Base-by-base conservation (phyloP, 371 early-diverging fungal genomes). In the Capillidium heterosporum region DNA sequence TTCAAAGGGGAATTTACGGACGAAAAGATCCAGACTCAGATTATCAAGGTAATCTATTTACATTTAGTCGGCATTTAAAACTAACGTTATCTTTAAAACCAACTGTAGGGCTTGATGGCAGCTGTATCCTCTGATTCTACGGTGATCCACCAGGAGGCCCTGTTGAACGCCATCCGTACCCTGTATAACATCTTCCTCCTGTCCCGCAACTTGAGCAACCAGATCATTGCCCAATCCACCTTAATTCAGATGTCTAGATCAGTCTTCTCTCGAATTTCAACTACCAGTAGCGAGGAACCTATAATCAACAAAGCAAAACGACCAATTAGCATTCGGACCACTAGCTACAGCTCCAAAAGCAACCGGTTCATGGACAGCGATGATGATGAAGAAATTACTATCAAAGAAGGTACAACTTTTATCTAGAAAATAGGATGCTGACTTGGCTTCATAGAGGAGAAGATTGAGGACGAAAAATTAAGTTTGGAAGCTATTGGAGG, bases 181-280 rank as follows among this genome's bases (percentile, higher is more conserved):
- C 71, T 78, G 1, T 79, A 77, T 60, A 82, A 80, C 52, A 79
- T 84, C 26, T 85, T 78, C 60, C 67, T 83, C 54, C 60, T 77
- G 43, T 81, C 87, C 5, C 75, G 81, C 42, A 77, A 79, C 40
- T 73, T 77, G 19, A 76, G 74, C 41, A 87, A 83, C 44, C 91
- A 91, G 69, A 85, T 80, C 46, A 73, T 90, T 26, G 89, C 93
- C 0, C 89, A 91, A 62, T 83, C 83, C 3, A 82, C 91, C 0
- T 65, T 95, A 52, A 81, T 82, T 0, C 93, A 95, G 65, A 95
- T 95, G 85, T 81, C 90, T 10, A 78, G 83, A 48, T 73, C 81
- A 43, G 82, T 91, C n/a, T 84, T 89, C 59, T 63, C 74, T 44
- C 67, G 85, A 46, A 74, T 79, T 41, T 60, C 71, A 60, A 32